Evolutionary conservation across 179 eudicot genomes (phyloP), one percentile per base, ranked within the genome.

Genomic region (Vitellaria paradoxa): DNA sequence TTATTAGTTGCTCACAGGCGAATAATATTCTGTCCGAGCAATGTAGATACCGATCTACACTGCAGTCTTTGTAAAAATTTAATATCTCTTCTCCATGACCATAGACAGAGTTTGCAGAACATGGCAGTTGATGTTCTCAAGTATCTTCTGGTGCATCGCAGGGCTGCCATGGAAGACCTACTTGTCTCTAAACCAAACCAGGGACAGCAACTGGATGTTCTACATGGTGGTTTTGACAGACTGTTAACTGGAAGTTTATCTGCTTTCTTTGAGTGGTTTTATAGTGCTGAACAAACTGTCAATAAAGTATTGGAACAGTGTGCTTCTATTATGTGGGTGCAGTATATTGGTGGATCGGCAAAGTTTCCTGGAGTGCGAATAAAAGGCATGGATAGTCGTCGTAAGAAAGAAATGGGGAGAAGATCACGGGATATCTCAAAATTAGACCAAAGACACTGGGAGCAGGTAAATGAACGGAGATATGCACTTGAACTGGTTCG

Each of bases 311-410:
- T 96, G 88, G 99, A 96, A 87, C 96, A 88, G 83, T 88, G 95
- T 76, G 98, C 97, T 84, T 90, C 95, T 71, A 88, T 94, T 75
- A 94, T 91, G 97, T 96, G 99, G 99, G 89, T 86, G 68, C 99
- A 96, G 86, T 96, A 85, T 74, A 94, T 96, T 86, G 81, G 88
- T 15, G 95, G 97, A 52, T 84, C 99, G 57, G 81, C 90, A 50
- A 96, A 96, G 86, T 96, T 96, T 86, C 98, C 98, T 52, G 97
- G 97, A 72, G 90, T 96, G 77, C 79, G 98, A 85, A 90, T 92
- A 67, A 96, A 91, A 82, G 94, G 97, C 67, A 91, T 96, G 98
- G 98, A 94, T 82, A 82, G 88, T 77, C 98, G 94, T 59, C 97
- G 98, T 60, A 92, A 88, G 76, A 87, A 85, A 81, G 99, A 92